Base-by-base conservation (phyloP, 1,284 basidiomycete species). In the Sphaerobolus stellatus region DNA sequence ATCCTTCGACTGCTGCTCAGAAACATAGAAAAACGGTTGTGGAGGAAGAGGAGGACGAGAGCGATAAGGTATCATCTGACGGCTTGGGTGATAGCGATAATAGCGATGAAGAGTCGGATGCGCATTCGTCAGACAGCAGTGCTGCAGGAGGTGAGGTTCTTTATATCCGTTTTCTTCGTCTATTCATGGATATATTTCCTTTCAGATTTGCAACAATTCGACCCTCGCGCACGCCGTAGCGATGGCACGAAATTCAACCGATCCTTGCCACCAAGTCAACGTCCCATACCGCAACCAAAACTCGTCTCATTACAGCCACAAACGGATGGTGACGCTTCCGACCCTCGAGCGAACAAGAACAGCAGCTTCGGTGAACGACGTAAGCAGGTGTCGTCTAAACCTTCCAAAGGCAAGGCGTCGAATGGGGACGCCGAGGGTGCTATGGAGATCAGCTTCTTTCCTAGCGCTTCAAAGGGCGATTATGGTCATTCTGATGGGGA, bases 31-130 rank as follows among this genome's bases (percentile, higher is more conserved):
- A 73, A 18, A 94, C 94, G 0, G 92, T 90, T 4, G 93, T 93
- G 24, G 91, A 94, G 66, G 84, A 91, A 38, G 93, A 96, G 64
- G 90, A 92, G 54, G 92, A 93, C 24, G 89, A 94, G 68, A 92
- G 89, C 64, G 91, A 93, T 56, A 83, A 81, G 63, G 64, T 74
- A n/a, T 92, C 92, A 4, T 88, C 86, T 4, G 85, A 88, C 61
- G 84, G 81, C 16, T 68, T 86, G 58, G 79, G 70, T n/a, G 52
- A 62, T 58, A 24, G 13, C 11, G 71, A 69, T 25, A 77, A 73
- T 57, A 73, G 68, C 5, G 72, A 74, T 50, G 64, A 64, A 6
- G 49, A 54, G 49, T 53, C 41, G 47, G 48, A 66, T 43, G 41
- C 22, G 48, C 61, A 59, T 5, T 64, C 62, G 18, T 80, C 77